Evolutionary conservation across 2,329 filamentous ascomycete genomes (phyloP).

Genomic region (Fusarium devonianum): DNA sequence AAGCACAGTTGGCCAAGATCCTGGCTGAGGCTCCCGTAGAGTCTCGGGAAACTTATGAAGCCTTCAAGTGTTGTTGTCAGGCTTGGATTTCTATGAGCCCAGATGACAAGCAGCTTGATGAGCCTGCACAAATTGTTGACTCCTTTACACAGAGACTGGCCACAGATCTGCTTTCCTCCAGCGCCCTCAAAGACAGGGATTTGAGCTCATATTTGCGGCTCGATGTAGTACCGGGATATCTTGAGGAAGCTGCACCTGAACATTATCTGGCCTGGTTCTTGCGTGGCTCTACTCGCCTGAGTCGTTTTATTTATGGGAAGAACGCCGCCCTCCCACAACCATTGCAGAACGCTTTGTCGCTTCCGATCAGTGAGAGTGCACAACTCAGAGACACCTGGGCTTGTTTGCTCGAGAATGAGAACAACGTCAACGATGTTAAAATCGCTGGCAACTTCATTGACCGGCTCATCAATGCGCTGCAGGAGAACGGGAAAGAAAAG

Average conservation of each 20-base stretch:
- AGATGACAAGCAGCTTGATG: constrained; percentile 42
- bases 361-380: constrained; percentile 19
- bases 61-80: constrained; percentile 50
- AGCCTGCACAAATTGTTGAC: constrained; percentile 45
- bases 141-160: constrained; percentile 46
- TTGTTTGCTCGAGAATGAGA: constrained; percentile 47
- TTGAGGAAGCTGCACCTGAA: constrained; percentile 38
- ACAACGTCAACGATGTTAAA: constrained; percentile 47
- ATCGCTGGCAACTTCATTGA: constrained; percentile 45
- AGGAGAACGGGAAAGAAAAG: constrained; percentile 42
- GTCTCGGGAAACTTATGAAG: constrained; percentile 50
- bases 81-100: constrained; percentile 51
- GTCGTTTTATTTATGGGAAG: constrained; percentile 39
- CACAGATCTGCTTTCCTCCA: constrained; percentile 40
- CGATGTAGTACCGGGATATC: constrained; percentile 33
- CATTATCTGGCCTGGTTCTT: constrained; percentile 49
- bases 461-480: constrained; percentile 42
- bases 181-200: constrained; percentile 35
- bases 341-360: constrained; percentile 37
- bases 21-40: constrained; percentile 45
- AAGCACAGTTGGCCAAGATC: constrained; percentile 45
- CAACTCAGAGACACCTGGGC: constrained; percentile 41
- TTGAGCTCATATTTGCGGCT: constrained; percentile 23
- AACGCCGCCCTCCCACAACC: constrained; percentile 37
- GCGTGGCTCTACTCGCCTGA: constrained; percentile 45